Conservation (phyloP, 2,329 filamentous ascomycete species). For the Aureobasidium namibiae region DNA sequence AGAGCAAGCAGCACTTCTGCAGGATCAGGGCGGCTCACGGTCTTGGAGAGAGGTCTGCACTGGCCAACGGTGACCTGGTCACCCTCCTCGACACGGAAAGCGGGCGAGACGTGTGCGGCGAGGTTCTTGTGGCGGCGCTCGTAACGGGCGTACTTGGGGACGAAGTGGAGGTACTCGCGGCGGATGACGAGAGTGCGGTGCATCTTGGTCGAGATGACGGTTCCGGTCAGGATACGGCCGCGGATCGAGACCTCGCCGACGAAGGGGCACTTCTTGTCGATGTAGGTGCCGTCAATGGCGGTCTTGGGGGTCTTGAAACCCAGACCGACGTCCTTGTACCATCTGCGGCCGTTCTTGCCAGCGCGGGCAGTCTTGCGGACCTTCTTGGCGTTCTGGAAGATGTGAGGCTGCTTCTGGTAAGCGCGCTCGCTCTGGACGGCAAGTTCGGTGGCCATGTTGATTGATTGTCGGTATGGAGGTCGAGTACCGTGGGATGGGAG, state of each 20-base stretch:
- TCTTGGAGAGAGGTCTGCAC: slow-evolving; percentile 99
- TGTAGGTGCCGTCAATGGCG: slow-evolving; percentile 98
- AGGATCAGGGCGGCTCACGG: slow-evolving; percentile 53
- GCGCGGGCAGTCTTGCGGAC: slow-evolving; percentile 71
- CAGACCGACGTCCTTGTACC: slow-evolving; percentile 99
- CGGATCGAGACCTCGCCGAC: slow-evolving; percentile 98
- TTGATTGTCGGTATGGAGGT: slow-evolving; percentile 19
- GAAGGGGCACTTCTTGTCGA: slow-evolving; percentile 99
- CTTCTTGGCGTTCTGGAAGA: slow-evolving; percentile 97
- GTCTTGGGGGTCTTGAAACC: slow-evolving; percentile 98
- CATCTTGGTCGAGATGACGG: slow-evolving; percentile 99
- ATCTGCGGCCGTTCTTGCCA: slow-evolving; percentile 90
- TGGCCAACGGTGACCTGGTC: slow-evolving; percentile 99
- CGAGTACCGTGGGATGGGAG: slow-evolving; percentile 7
- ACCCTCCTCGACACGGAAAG: slow-evolving; percentile 99
- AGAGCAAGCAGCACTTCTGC: not conserved
- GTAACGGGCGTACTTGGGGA: slow-evolving; percentile 99
- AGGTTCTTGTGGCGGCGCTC: slow-evolving; percentile 99
- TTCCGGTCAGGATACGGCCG: slow-evolving; percentile 99
- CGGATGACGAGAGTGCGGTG: slow-evolving; percentile 99
- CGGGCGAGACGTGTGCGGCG: slow-evolving; percentile 94
- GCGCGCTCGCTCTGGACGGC: slow-evolving; percentile 99
- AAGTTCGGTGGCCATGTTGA: slow-evolving; percentile 93
- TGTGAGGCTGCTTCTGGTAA: slow-evolving; percentile 99
- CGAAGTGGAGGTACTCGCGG: slow-evolving; percentile 99